Percentiles rank a stretch among this genome's conserved stretches.
These are phyloP conservation scores for Arthrobotrys iridis DNA, from an alignment of 2,329 filamentous ascomycete genomes.

Conservation along the genomic window DNA sequence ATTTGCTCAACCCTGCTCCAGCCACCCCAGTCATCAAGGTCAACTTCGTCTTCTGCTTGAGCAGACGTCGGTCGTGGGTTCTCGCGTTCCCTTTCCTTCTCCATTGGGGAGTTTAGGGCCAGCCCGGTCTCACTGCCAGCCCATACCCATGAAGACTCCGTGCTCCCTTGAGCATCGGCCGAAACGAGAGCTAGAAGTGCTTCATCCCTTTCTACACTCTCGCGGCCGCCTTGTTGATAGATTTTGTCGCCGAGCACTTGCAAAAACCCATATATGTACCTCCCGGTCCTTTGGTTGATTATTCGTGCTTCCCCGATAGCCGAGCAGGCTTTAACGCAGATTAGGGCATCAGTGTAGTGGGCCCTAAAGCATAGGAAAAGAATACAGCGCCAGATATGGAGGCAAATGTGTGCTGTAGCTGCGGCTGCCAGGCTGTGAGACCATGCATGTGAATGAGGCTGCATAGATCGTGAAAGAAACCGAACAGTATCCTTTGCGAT, in stretches of 20 bases:
- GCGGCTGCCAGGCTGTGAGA: constrained; percentile 71
- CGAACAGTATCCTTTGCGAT: constrained; percentile 81
- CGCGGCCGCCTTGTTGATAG: constrained; percentile 42
- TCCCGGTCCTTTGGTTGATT: constrained; percentile 80
- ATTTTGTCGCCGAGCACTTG: constrained; percentile 70
- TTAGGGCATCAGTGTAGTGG: constrained; percentile 76
- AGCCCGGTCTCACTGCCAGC: constrained; percentile 58
- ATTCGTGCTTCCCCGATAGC: constrained; percentile 76
- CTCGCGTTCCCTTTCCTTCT: constrained; percentile 50
- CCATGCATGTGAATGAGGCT: constrained; percentile 64
- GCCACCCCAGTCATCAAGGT: constrained; percentile 57
- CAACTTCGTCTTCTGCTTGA: constrained; percentile 46
- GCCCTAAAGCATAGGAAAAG: constrained; percentile 80
- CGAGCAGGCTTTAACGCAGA: constrained; percentile 76
- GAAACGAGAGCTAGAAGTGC: constrained; percentile 88
- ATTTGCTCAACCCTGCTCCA: constrained; percentile 57
- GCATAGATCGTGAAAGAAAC: constrained; percentile 75
- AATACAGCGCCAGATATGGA: constrained; percentile 86
- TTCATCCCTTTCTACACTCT: constrained; percentile 70
- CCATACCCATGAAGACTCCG: constrained; percentile 75
- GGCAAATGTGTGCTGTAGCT: constrained; percentile 78
- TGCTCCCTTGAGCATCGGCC: constrained; percentile 83
- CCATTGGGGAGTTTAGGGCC: constrained; percentile 55
- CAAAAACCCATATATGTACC: constrained; percentile 83
- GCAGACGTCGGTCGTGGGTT: constrained; percentile 50